A percentile compares a stretch with the other conserved stretches of the same genome.
phyloP scores from a whole-genome alignment of 2,329 filamentous ascomycete species.

The Sporothrix inflata region DNA sequence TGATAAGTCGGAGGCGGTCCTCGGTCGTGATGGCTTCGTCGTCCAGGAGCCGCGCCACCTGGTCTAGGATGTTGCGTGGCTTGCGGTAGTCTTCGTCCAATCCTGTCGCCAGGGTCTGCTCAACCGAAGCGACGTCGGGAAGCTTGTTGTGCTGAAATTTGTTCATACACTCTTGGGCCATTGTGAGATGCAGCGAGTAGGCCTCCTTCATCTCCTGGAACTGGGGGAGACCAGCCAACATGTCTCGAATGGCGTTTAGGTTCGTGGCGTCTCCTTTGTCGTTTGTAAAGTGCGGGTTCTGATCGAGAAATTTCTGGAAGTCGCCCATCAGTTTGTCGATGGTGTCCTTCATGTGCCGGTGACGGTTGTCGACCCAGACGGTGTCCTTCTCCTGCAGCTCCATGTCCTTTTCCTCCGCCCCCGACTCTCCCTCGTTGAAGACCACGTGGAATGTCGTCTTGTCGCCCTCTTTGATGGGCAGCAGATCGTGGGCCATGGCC shows the following conservation, averaged over 20 bases:
- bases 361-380: constrained; percentile 93
- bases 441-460: constrained; percentile 83
- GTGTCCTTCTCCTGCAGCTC: constrained; percentile 88
- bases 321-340: constrained; percentile 91
- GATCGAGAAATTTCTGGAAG: constrained; percentile 86
- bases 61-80: constrained; percentile 84
- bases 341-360: constrained; percentile 97
- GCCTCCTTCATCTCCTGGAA: constrained; percentile 95
- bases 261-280: constrained; percentile 70
- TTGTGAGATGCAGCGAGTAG: constrained; percentile 90
- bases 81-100: constrained; percentile 91
- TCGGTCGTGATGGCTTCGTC: constrained; percentile 71
- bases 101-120: constrained; percentile 90
- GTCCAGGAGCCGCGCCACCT: constrained; percentile 85
- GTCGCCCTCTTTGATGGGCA: constrained; percentile 85
- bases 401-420: constrained; percentile 83
- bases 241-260: constrained; percentile 91
- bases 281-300: constrained; percentile 91
- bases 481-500: constrained; percentile 92
- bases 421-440: constrained; percentile 71
- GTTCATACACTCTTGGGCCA: constrained; percentile 98
- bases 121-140: constrained; percentile 81
- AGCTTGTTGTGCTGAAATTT: constrained; percentile 85
- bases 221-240: constrained; percentile 91
- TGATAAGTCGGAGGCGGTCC: constrained; percentile 82